These are phyloP conservation scores for Sugiyamaella mastotermitis DNA, from an alignment of 805 yeast genomes.

Conservation along the genomic window DNA sequence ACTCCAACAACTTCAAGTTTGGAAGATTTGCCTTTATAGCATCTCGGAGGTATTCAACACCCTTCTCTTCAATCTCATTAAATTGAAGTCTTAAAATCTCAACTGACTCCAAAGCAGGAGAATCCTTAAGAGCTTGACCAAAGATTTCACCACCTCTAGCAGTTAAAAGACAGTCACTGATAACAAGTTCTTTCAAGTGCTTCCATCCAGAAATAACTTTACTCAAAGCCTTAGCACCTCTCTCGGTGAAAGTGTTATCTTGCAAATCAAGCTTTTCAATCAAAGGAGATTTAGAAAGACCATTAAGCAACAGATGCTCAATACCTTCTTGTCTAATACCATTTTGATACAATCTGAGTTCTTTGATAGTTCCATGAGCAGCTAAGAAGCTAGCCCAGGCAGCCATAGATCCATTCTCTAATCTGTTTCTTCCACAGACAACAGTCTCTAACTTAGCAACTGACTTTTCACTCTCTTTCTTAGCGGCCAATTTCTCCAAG, in stretches of 20 bases:
- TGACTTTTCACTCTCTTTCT: conserved; percentile 45
- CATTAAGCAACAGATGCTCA: conserved; percentile 62
- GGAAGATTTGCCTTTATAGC: conserved; percentile 54
- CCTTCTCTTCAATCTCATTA: conserved; percentile 70
- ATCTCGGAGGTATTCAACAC: conserved; percentile 53
- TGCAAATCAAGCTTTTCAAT: conserved; percentile 77
- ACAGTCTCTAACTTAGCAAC: conserved; percentile 66
- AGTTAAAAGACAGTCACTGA: conserved; percentile 85
- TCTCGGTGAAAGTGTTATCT: conserved; percentile 85
- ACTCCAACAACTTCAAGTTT: conserved; percentile 59
- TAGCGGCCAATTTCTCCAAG: conserved; percentile 60
- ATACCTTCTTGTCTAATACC: conserved; percentile 96
- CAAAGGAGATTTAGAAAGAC: conserved; percentile 55
- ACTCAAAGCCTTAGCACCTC: conserved; percentile 63
- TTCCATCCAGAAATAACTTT: conserved; percentile 58
- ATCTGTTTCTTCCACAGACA: conserved; percentile 93
- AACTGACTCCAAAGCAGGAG: conserved; percentile 36
- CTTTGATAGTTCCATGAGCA: conserved; percentile 67
- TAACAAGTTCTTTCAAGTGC: conserved; percentile 64
- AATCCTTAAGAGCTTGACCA: conserved; percentile 32
- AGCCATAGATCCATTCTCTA: conserved; percentile 89
- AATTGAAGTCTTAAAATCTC: conserved; percentile 70
- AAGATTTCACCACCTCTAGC: conserved; percentile 65
- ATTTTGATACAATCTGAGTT: conserved; percentile 82
- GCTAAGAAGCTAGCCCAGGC: conserved; percentile 80